Base-by-base conservation (phyloP, 75 land plant species). In the Sequoiadendron giganteum region DNA sequence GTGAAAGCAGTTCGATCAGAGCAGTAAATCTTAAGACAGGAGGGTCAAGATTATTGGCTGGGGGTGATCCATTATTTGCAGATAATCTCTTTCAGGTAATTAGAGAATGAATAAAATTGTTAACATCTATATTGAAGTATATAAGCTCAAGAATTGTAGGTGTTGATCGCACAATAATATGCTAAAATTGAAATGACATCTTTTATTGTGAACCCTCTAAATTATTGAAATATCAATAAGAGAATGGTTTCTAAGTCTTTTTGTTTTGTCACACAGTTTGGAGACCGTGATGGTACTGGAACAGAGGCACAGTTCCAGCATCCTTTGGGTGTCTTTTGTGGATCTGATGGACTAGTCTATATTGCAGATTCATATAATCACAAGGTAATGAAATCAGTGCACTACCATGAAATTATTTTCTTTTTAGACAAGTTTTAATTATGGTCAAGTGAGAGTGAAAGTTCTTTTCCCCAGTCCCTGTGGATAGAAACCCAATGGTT, bases 1-100 rank as follows among this genome's bases (percentile, higher is more conserved):
- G 99, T 87, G 99, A 98, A 89, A 98, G 99, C 89, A 98, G 99
- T 90, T 98, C 99, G 78, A 94, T 98, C 15, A 90, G 99, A 91
- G 90, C 91, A 49, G 90, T 98, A 87, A 88, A 97, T 87, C 90
- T 98, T 36, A 94, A 86, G 85, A 94, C 99, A 15, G 99, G 99
- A 85, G 99, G 99, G 52, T 91, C 99, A 83, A 93, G 89, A 88
- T 92, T 95, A 90, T 89, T 98, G 40, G 96, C 95, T 87, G 99
- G 99, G 43, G 99, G 99, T 43, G 99, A 97, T 90, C 97, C 99
- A 38, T 21, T 94, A n/a, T 95, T 98, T 91, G 72, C 99, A 45
- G 99, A 98, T 19, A 98, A 98, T 90, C 90, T 98, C 85, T 98
- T 98, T 85, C 94, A 92, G 99, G 99, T 98, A 89, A 10, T 65